phyloP scores from a whole-genome alignment of 352 stramenopile species.

The Pythium aquatile region DNA sequence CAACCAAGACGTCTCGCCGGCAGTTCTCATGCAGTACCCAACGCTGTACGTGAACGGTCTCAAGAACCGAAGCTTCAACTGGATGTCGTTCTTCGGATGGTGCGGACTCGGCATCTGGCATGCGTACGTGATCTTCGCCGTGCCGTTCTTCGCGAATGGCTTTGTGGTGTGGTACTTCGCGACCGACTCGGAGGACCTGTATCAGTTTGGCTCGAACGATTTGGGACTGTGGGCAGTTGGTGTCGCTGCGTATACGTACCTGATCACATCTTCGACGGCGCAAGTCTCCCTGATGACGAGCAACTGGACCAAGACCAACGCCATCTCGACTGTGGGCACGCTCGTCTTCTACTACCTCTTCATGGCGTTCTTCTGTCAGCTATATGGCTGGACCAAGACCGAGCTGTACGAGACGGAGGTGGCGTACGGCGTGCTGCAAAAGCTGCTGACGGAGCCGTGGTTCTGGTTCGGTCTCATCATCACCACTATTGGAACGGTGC shows the following conservation, averaged over 20 bases:
- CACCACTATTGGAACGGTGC: conserved; percentile 49
- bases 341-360: conserved; percentile 87
- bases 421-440: conserved; percentile 57
- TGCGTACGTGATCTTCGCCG: conserved; percentile 82
- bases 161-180: conserved; percentile 86
- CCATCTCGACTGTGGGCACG: conserved; percentile 69
- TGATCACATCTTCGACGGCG: conserved; percentile 84
- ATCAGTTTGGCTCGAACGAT: conserved; percentile 67
- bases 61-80: conserved; percentile 89
- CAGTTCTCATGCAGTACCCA: conserved; percentile 88
- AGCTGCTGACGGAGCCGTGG: conserved; percentile 70
- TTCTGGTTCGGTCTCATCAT: conserved; percentile 83
- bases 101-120: conserved; percentile 85
- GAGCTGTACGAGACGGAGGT: conserved; percentile 84
- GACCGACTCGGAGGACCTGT: conserved; percentile 37
- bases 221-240: conserved; percentile 78
- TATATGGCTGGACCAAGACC: conserved; percentile 71
- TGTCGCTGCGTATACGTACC: conserved; percentile 81
- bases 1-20: conserved; percentile 88
- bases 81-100: conserved; percentile 87
- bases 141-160: conserved; percentile 84
- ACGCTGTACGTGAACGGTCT: conserved; percentile 87
- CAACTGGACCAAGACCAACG: conserved; percentile 84
- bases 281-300: conserved; percentile 88
- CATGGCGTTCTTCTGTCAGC: conserved; percentile 77